Base-by-base conservation (phyloP, 1,139 yeast species). In the Candida smagusa region DNA sequence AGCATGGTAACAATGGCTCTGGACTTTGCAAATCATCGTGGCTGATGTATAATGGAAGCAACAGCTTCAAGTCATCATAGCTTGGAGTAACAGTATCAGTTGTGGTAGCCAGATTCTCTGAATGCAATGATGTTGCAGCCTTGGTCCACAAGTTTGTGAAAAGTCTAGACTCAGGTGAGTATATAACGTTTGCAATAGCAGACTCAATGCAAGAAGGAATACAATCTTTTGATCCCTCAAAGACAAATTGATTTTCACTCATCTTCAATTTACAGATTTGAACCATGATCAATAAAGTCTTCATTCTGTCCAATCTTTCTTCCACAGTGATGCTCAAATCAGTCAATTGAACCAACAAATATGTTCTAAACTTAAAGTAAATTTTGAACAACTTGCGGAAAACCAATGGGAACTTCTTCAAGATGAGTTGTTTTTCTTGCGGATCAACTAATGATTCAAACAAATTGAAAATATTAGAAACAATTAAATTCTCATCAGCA, bases 201-300 rank as follows among this genome's bases (percentile, higher is more conserved):
- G 90, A 73, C 55, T 90, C 97, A 40, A 92, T 71, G 54, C 90
- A 84, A 2, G 96, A 84, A 1, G 97, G 97, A 21, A 90, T 79
- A 43, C 74, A 76, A 8, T 58, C 59, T 19, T 53, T 52, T 11
- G 58, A 62, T 6, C 72, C 68, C 40, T 68, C 74, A 43, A 68
- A 68, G 12, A 71, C 71, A 54, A 83, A 82, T 38, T 82, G 69
- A 43, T 78, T 81, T 27, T 74, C 74, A 33, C 73, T 67, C 92
- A 88, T 89, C 52, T 87, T 80, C 48, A 81, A 61, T 42, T 85
- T 74, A 30, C 81, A 68, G 25, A 85, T 74, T 35, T 84, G 84
- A 26, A 87, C 62, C 66, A 84, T 76, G 38, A 79, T 76, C 42
- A 90, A 64, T 28, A 87, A 58, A 0, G 89, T 74, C 32, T 77